Percentiles rank a stretch among this genome's conserved stretches.
Conservation (phyloP, 2,329 filamentous ascomycete genomes). For the Neonectria magnoliae region DNA sequence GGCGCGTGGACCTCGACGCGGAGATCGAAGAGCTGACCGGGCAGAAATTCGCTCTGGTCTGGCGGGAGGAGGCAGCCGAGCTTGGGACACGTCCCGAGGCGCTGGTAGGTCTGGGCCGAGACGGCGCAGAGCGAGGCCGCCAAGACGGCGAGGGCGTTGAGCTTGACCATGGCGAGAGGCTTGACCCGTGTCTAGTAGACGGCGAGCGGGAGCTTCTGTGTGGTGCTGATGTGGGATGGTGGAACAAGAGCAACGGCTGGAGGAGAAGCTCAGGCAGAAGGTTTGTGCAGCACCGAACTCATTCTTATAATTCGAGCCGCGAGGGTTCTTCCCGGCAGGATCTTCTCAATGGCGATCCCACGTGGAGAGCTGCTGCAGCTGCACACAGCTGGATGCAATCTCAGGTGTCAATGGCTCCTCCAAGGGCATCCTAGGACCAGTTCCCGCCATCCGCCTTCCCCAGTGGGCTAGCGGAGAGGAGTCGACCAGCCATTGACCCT, state of each 20-base stretch:
- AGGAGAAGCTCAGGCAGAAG: constrained; percentile 15
- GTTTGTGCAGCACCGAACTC: constrained; percentile 29
- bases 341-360: constrained; percentile 13
- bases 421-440: constrained; percentile 11
- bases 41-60: constrained; percentile 80
- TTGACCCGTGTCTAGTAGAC: constrained; percentile 13
- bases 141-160: constrained; percentile 48
- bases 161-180: constrained; percentile 46
- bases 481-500: constrained; percentile 25
- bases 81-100: constrained; percentile 67
- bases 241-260: constrained; percentile 31
- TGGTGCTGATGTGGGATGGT: constrained; percentile 16
- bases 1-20: constrained; percentile 85
- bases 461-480: constrained; percentile 32
- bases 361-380: constrained; percentile 18
- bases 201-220: constrained; percentile 1
- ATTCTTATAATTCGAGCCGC: constrained; percentile 34
- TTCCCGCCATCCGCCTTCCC: constrained; percentile 34
- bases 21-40: constrained; percentile 86
- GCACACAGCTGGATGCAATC: constrained; percentile 6
- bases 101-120: constrained; percentile 67
- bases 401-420: constrained; percentile 28
- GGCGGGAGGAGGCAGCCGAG: constrained; percentile 70
- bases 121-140: constrained; percentile 51
- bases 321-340: background rate